Base-by-base conservation (phyloP, 2,329 filamentous ascomycete species). In the Neurospora crassa region DNA sequence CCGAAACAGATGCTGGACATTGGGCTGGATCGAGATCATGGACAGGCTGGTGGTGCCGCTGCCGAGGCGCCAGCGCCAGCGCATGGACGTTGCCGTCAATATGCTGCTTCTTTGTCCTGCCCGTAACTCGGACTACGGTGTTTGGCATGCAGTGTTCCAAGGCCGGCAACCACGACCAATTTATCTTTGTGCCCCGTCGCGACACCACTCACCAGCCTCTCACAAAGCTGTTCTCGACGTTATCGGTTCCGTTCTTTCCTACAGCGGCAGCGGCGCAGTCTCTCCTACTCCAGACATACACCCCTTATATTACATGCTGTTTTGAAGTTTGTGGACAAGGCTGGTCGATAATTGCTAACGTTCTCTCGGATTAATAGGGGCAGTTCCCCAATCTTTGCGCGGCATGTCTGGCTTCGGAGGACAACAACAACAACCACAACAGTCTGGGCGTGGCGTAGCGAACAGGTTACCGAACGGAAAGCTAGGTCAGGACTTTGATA, bases 391-490 rank as follows among this genome's bases (percentile, higher is more conserved):
- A 81, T 83, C 87, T 77, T 79, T 90, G 76, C 86, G 88, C 76
- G 87, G 87, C 76, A 85, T 90, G 81, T 88, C 88, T 70, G 84
- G 85, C 74, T 90, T 89, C 79, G 84, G 84, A 75, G 83, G 83
- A 76, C 87, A 88, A 76, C 87, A 88, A 76, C 88, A 87, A 79
- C 87, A 88, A 79, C 84, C 84, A 71, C 88, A 89, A 76, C 85
- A 84, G 75, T 79, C 83, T 75, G 86, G 82, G 70, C 84, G 89
- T 78, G 82, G 83, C 74, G 85, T 85, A 59, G 84, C 88, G 70
- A 87, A 80, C 79, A 85, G 89, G 78, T 83, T 91, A 85, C 88
- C 88, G 71, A 89, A 89, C 76, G 88, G 88, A 70, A 91, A 91
- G 80, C 81, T 90, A 84, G 86, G 89, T 90, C 84, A 79, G 83